A percentile compares a stretch with the other conserved stretches of the same genome.
These are phyloP conservation scores for Diaporthe longicolla DNA, from an alignment of 2,329 filamentous ascomycete genomes.

Conservation along the genomic window DNA sequence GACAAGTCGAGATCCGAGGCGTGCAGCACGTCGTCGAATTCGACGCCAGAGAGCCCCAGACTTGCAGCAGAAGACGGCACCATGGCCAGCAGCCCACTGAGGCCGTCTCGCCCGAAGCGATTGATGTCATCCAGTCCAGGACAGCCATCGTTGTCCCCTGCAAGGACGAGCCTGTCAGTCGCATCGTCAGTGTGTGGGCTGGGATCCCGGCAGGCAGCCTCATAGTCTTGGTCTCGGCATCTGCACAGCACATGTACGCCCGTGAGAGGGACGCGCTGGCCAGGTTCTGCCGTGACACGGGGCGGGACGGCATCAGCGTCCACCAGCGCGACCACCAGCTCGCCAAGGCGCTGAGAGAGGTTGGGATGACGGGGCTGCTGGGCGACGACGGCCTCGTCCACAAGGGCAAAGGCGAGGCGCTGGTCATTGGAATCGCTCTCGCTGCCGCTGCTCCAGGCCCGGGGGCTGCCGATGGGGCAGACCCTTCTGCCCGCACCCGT, in stretches of 20 bases:
- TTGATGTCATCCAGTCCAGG: constrained; percentile 39
- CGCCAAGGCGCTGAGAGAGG: constrained; percentile 45
- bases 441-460: constrained; percentile 44
- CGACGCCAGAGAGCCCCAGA: constrained; percentile 32
- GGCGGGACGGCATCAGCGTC: constrained; percentile 46
- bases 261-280: constrained; percentile 45
- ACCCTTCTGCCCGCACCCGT: constrained; percentile 33
- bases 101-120: constrained; percentile 34
- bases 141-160: constrained; percentile 52
- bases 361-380: constrained; percentile 47
- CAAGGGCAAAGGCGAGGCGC: constrained; percentile 52
- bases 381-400: constrained; percentile 45
- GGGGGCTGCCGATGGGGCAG: not conserved
- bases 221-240: constrained; percentile 52
- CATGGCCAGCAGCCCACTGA: constrained; percentile 19
- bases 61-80: not conserved
- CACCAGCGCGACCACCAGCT: constrained; percentile 50
- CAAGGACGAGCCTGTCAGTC: constrained; percentile 49
- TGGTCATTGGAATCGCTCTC: constrained; percentile 51
- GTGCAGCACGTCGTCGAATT: constrained; percentile 42
- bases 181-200: constrained; percentile 48
- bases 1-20: constrained; percentile 38
- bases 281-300: constrained; percentile 43
- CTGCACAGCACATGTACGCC: constrained; percentile 44
- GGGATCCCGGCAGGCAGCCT: constrained; percentile 50